These are phyloP conservation scores for Auricularia cornea DNA, from an alignment of 768 basidiomycete species.

Conservation along the genomic window DNA sequence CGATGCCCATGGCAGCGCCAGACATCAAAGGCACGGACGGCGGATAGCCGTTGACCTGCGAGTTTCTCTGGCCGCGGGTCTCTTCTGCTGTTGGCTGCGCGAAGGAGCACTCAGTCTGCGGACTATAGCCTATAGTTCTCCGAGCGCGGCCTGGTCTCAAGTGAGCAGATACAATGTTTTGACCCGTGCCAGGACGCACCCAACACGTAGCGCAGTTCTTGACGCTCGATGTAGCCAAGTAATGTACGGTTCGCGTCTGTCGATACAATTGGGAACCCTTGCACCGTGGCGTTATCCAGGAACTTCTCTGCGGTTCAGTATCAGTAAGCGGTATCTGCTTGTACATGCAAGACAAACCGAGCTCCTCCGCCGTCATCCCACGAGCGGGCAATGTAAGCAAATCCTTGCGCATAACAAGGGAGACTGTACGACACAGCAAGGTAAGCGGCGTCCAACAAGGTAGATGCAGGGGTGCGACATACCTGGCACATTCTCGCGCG, in stretches of 20 bases:
- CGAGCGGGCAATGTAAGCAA: constrained; percentile 62
- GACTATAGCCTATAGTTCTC: constrained; percentile 49
- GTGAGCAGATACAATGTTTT: neutral
- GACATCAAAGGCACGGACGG: constrained; percentile 11
- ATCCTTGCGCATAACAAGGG: constrained; percentile 82
- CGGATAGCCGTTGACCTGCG: constrained; percentile 3
- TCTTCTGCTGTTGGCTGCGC: constrained; percentile 39
- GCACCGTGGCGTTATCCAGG: constrained; percentile 63
- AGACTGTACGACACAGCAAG: constrained; percentile 42
- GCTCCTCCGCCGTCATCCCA: constrained; percentile 67
- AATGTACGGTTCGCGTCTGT: constrained; percentile 52
- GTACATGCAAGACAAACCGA: constrained; percentile 49
- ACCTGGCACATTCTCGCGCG: constrained; percentile 89
- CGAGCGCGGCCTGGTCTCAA: constrained; percentile 56
- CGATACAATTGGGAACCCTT: constrained; percentile 87
- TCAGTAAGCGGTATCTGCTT: constrained; percentile 5
- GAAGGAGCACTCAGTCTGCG: constrained; percentile 70
- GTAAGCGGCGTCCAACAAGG: neutral
- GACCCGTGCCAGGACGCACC: constrained; percentile 36
- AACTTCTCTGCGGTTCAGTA: constrained; percentile 45
- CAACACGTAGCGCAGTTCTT: constrained; percentile 77
- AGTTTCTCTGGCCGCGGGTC: neutral
- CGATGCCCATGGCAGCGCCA: constrained; percentile 47
- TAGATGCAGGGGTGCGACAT: constrained; percentile 19
- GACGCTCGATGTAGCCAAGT: constrained; percentile 80